Conservation (phyloP, 1,284 basidiomycete species). For the Flammula alnicola region DNA sequence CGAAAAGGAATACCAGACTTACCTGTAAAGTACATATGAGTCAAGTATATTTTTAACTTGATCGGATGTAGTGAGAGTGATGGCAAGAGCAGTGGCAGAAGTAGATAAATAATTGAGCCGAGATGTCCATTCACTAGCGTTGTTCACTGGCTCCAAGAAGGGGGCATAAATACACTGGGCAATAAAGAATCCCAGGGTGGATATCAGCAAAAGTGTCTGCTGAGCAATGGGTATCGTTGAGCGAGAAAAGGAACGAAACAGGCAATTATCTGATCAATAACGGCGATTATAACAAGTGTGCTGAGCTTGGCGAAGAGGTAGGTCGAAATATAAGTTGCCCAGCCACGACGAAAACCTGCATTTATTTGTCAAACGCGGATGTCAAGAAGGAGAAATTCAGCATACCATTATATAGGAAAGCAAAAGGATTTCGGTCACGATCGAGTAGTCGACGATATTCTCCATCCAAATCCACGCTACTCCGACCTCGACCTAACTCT, state of each 20-base stretch:
- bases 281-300: conserved; percentile 67
- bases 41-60: conserved; percentile 47
- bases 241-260: conserved; percentile 62
- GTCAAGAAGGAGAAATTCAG: conserved; percentile 11
- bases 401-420: conserved; percentile 73
- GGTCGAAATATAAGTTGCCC: conserved; percentile 67
- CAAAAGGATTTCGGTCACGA: conserved; percentile 71
- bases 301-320: conserved; percentile 74
- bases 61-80: conserved; percentile 61
- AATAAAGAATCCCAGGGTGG: conserved; percentile 64
- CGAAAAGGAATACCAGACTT: conserved; percentile 31
- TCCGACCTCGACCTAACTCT: conserved; percentile 69
- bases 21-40: conserved; percentile 69
- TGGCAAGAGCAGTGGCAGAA: conserved; percentile 62
- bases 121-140: conserved; percentile 79
- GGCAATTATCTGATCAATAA: conserved; percentile 74
- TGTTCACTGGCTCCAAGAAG: conserved; percentile 75
- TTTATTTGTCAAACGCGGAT: background rate
- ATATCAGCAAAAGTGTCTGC: conserved; percentile 65
- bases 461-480: conserved; percentile 62
- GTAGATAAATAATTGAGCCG: conserved; percentile 73
- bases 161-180: conserved; percentile 66
- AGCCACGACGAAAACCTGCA: conserved; percentile 69
- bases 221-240: conserved; percentile 61
- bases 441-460: conserved; percentile 74